Conservation (phyloP, 345 rosid genomes). For the Populus davidiana region DNA sequence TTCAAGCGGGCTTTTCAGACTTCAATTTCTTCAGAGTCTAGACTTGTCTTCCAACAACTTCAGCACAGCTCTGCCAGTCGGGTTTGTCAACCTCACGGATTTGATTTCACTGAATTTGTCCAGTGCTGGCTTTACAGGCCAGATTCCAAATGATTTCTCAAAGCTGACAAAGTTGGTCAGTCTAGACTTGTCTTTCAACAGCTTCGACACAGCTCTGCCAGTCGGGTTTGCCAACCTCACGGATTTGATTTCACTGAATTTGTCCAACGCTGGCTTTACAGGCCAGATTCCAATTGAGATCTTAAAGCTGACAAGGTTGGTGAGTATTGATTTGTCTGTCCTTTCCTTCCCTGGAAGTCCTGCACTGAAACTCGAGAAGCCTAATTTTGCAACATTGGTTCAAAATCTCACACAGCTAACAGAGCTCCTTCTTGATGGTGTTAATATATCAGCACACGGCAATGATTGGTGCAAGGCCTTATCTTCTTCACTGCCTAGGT, state of each 20-base stretch:
- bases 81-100: conserved; percentile 28
- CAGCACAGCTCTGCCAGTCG: conserved; percentile 17
- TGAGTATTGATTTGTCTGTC: conserved; percentile 44
- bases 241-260: conserved; percentile 28
- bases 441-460: conserved; percentile 25
- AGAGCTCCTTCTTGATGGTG: conserved; percentile 37
- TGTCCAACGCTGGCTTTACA: conserved; percentile 40
- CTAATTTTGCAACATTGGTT: conserved; percentile 26
- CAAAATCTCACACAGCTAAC: conserved; percentile 18
- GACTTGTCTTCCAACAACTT: conserved; percentile 41
- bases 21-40: conserved; percentile 36
- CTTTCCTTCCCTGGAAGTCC: neutral
- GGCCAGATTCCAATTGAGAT: conserved; percentile 39
- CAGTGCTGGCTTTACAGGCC: conserved; percentile 38
- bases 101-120: conserved; percentile 40
- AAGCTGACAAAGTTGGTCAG: conserved; percentile 29
- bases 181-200: conserved; percentile 31
- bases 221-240: conserved; percentile 27
- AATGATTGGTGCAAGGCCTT: conserved; percentile 30
- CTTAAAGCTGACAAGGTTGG: conserved; percentile 36
- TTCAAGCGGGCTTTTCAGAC: conserved; percentile 36
- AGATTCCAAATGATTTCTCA: conserved; percentile 36
- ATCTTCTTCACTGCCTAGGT: conserved; percentile 27
- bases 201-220: conserved; percentile 23
- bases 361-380: conserved; percentile 28